These are phyloP conservation scores for Mercurialis annua DNA, from an alignment of 345 rosid genomes.

Conservation along the genomic window DNA sequence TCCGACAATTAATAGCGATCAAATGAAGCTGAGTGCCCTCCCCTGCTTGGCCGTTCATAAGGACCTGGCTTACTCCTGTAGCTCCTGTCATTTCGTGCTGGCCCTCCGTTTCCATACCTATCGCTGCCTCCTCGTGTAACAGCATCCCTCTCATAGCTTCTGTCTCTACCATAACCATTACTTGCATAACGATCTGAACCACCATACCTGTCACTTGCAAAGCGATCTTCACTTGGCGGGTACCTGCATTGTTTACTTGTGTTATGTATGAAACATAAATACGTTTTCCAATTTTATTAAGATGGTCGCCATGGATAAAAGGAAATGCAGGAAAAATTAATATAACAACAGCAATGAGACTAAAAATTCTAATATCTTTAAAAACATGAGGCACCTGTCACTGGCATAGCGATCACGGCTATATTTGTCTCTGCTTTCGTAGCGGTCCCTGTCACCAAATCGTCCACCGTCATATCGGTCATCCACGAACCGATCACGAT, in stretches of 20 bases:
- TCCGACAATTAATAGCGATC: slow-evolving; percentile 56
- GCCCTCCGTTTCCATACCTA: slow-evolving; percentile 74
- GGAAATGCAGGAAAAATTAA: neutral
- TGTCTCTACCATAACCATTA: slow-evolving; percentile 64
- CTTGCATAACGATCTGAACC: slow-evolving; percentile 69
- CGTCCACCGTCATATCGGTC: slow-evolving; percentile 90
- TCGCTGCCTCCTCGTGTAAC: slow-evolving; percentile 59
- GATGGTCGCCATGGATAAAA: neutral
- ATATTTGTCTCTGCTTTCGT: slow-evolving; percentile 74
- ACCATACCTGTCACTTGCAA: slow-evolving; percentile 61
- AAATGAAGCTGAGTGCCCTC: slow-evolving; percentile 61
- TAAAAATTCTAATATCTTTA: neutral
- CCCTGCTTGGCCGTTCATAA: slow-evolving; percentile 76
- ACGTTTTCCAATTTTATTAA: neutral
- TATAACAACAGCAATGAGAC: neutral
- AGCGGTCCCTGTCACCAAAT: slow-evolving; percentile 76
- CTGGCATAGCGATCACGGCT: slow-evolving; percentile 65
- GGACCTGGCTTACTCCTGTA: slow-evolving; percentile 73
- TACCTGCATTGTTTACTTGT: slow-evolving; percentile 53
- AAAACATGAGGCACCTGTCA: slow-evolving; percentile 57
- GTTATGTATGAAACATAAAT: neutral
- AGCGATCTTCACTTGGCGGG: slow-evolving; percentile 66
- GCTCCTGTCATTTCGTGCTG: slow-evolving; percentile 57
- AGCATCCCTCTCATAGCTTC: slow-evolving; percentile 70
- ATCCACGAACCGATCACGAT: slow-evolving; percentile 85